phyloP scores from a whole-genome alignment of 73 alveolate genomes.

The Blepharisma stoltei region DNA sequence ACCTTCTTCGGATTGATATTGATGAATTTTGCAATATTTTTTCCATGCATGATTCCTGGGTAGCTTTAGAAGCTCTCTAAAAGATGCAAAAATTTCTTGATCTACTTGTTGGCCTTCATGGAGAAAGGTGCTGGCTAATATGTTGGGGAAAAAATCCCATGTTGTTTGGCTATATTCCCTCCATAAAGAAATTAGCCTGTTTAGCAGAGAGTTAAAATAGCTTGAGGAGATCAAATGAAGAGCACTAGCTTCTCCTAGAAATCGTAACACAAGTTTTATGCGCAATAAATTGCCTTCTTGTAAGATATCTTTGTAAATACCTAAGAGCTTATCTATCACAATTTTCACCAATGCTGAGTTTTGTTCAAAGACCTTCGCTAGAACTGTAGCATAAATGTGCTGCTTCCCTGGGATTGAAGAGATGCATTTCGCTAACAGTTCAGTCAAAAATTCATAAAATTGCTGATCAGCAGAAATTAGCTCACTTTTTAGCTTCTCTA shows the following conservation, averaged over 20 bases:
- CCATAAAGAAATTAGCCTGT: too few species aligned
- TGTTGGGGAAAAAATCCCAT: neutral
- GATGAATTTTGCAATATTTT: too few species aligned
- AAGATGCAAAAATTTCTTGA: too few species aligned
- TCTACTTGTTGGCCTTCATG: neutral
- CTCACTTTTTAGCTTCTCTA: slow-evolving; percentile 8
- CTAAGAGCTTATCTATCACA: neutral
- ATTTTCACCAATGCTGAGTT: neutral
- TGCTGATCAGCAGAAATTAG: neutral
- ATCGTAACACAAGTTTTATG: slow-evolving; percentile 10
- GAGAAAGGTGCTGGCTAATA: neutral
- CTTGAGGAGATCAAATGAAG: too few species aligned
- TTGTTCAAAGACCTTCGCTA: neutral
- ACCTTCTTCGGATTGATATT: too few species aligned
- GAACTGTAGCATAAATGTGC: slow-evolving; percentile 1
- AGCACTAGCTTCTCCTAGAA: neutral
- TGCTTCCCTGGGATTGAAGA: slow-evolving; percentile 22
- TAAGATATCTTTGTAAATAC: neutral
- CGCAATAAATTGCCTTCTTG: neutral
- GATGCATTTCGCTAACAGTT: neutral
- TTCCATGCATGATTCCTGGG: too few species aligned
- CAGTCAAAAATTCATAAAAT: neutral
- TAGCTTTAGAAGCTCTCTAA: too few species aligned
- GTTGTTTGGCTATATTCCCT: too few species aligned
- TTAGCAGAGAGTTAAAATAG: too few species aligned